Percentiles rank a stretch among this genome's conserved stretches.
phyloP scores from a whole-genome alignment of 2,329 filamentous ascomycete genomes.

The Beauveria sp. region DNA sequence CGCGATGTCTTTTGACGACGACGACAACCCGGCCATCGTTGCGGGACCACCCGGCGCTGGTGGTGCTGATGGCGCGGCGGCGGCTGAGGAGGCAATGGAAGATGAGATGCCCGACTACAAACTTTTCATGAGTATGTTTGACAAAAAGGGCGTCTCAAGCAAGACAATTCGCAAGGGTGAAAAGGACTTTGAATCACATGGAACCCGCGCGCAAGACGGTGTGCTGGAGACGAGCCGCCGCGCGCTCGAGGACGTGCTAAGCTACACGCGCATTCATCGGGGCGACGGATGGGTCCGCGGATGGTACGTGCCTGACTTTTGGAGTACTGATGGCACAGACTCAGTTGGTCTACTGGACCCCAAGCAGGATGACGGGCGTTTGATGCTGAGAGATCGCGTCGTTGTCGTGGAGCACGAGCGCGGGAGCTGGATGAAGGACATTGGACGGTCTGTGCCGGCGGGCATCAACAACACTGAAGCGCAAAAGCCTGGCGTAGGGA shows the following conservation, averaged over 20 bases:
- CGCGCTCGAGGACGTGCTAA: conserved; percentile 84
- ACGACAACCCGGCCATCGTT: conserved; percentile 29
- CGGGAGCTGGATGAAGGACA: conserved; percentile 65
- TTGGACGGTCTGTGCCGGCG: conserved; percentile 59
- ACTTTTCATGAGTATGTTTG: conserved; percentile 51
- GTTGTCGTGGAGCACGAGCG: conserved; percentile 66
- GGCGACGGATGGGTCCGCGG: conserved; percentile 59
- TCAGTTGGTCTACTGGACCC: not conserved
- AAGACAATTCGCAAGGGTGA: conserved; percentile 82
- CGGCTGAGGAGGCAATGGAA: conserved; percentile 53
- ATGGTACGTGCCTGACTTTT: conserved; percentile 63
- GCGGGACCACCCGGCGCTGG: conserved; percentile 13
- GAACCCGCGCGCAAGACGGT: conserved; percentile 71
- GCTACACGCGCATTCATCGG: conserved; percentile 67
- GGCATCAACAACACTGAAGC: conserved; percentile 34
- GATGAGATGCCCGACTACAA: conserved; percentile 86
- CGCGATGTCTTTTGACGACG: conserved; percentile 36
- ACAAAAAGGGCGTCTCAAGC: conserved; percentile 42
- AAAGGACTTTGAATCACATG: conserved; percentile 95
- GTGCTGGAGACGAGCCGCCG: conserved; percentile 72
- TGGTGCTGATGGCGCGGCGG: conserved; percentile 21
- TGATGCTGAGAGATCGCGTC: conserved; percentile 39
- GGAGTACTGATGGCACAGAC: conserved; percentile 22
- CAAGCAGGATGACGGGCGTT: conserved; percentile 18
- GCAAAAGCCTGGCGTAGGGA: conserved; percentile 43